A percentile compares a stretch with the other conserved stretches of the same genome.
Evolutionary conservation across 139 green algal species (phyloP).

Genomic region (Picochlorum sp.): DNA sequence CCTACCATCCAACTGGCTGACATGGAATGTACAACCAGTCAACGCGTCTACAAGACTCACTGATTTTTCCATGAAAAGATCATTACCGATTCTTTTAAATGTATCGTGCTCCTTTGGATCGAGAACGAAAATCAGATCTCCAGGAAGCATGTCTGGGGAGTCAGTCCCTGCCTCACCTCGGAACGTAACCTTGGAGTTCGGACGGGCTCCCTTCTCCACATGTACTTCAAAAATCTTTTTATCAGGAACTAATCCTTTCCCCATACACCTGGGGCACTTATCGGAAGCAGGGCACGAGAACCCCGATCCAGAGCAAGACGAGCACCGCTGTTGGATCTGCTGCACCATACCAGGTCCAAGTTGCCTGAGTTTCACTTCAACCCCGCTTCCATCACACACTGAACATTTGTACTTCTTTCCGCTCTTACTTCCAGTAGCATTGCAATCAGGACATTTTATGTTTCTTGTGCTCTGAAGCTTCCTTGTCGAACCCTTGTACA

Average conservation of each 20-base stretch:
- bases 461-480: conserved; percentile 90
- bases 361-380: conserved; percentile 80
- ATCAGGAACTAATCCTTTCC: conserved; percentile 66
- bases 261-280: conserved; percentile 64
- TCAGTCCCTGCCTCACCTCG: conserved; percentile 82
- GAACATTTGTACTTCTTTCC: conserved; percentile 67
- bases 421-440: conserved; percentile 79
- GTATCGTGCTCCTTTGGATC: conserved; percentile 80
- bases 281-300: conserved; percentile 53
- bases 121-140: conserved; percentile 94
- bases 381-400: conserved; percentile 77
- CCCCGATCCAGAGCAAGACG: conserved; percentile 66
- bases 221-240: conserved; percentile 96
- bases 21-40: conserved; percentile 63
- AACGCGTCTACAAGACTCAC: conserved; percentile 87
- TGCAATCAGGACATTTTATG: conserved; percentile 80
- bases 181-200: conserved; percentile 79
- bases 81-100: conserved; percentile 84
- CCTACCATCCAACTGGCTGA: conserved; percentile 89
- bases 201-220: conserved; percentile 86
- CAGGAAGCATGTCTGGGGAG: conserved; percentile 74
- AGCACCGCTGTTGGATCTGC: conserved; percentile 92
- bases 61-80: conserved; percentile 81
- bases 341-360: conserved; percentile 98
- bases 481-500: conserved; percentile 65